Base-by-base conservation (phyloP, 2,329 filamentous ascomycete species). In the Xylaria sp. region DNA sequence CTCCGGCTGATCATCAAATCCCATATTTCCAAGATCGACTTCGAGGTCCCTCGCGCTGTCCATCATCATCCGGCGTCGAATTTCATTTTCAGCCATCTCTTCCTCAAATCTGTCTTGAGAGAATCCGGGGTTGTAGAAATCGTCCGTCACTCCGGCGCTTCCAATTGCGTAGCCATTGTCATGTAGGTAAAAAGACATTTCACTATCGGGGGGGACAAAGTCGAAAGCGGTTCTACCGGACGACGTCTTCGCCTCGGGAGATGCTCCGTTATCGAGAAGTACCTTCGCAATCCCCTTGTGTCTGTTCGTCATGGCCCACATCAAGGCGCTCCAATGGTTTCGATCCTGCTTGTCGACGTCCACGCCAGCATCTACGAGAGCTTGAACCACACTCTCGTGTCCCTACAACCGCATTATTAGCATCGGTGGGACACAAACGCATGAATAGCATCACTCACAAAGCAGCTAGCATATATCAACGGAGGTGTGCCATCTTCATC, bases 301-400 rank as follows among this genome's bases (percentile, higher is more conserved):
- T 66, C 94, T 86, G 80, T 99, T 99, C 65, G 96, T 99, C 93
- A 98, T 98, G 59, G 96, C 95, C 96, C 96, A 99, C 94, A 99
- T 99, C 69, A 99, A 85, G 15, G 96, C 93, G 76, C 93, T 98
- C 96, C 96, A 99, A 77, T 97, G 92, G 78, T 98, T 98, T 71
- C 91, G 92, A 79, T 99, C 96, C 80, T 98, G 95, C 75, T 91
- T 91, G 81, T 99, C 94, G 61, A 98, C 94, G 75, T 93, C 88
- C 46, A 92, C 95, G 28, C 95, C 94, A 10, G 93, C 93, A 67
- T 93, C 88, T 61, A 99, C 88, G 60, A 99, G 87, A 44, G 91
- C 89, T 67, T 91, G 87, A 28, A 98, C 96, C 4, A 97, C 94
- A 56, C 91, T 88, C 80, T 97, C 93, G 79, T 99, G 96, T 46